phyloP scores from a whole-genome alignment of 768 basidiomycete species.

The Daedalea quercina region DNA sequence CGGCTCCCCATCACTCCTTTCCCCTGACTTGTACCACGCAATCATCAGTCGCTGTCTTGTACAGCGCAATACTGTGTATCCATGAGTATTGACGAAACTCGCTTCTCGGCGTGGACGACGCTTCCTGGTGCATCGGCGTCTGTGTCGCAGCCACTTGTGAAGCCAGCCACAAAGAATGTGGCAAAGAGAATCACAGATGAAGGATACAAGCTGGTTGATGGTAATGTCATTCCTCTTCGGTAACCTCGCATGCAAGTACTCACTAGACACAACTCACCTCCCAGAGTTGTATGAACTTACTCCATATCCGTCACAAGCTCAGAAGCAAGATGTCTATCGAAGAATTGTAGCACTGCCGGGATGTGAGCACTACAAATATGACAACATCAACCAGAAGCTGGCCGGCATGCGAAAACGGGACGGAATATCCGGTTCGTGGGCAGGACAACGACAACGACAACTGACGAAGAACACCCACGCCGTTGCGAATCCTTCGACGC shows the following conservation, averaged over 20 bases:
- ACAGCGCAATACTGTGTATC: neutral
- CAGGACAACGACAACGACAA: neutral
- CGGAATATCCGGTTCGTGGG: neutral
- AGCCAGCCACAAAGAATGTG: neutral
- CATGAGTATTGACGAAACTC: neutral
- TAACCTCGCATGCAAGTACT: neutral
- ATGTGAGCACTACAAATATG: slow-evolving; percentile 8
- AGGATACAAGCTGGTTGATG: neutral
- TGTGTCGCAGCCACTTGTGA: neutral
- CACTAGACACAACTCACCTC: neutral
- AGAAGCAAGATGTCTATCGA: neutral
- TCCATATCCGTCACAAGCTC: neutral
- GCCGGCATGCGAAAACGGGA: neutral
- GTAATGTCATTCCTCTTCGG: neutral
- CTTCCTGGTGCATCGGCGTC: neutral
- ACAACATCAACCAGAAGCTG: slow-evolving; percentile 1
- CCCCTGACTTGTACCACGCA: neutral
- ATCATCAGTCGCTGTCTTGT: neutral
- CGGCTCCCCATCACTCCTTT: too few relatives aligned
- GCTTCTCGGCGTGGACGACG: neutral
- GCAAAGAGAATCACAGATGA: neutral
- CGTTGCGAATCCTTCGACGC: neutral
- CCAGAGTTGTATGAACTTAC: neutral
- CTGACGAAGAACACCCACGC: neutral
- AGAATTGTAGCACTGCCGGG: slow-evolving; percentile 4